Evolutionary conservation across 768 basidiomycete species (phyloP), one percentile per base, ranked within the genome.

Genomic region (Tubosaeta sp.): DNA sequence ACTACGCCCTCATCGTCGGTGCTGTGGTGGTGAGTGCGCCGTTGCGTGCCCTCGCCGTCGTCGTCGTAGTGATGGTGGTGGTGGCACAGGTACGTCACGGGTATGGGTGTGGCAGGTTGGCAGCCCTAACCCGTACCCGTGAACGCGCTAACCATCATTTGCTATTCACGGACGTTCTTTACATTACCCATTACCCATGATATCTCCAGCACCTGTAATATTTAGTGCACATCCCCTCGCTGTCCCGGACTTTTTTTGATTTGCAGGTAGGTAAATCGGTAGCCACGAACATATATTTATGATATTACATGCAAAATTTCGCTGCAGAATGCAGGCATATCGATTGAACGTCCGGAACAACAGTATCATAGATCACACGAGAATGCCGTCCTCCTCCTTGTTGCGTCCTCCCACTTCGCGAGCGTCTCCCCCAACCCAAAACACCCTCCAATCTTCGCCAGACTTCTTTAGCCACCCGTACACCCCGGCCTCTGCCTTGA

Each of bases 381-480:
- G 67, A 31, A 67, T 22, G 27, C 64, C 61, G 32, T 72, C 67
- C 12, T 68, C 69, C 29, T 70, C 70, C 6, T 67, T 67, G 25
- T 49, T 43, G 10, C 43, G 6, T 19, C 45, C 52, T 60, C 67
- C 56, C 58, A 65, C 56, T 14, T 61, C 68, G 49, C 50, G 70
- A 34, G 64, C 68, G 58, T 71, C 71, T 19, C 87, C 87, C 0
- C 90, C 90, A 10, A 91, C 70, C 90, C 90, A 93, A 63, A 92
- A 84, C 12, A 92, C 79, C 19, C 90, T 74, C 79, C 83, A 93
- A 61, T 93, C 90, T 49, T 83, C 80, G 4, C 74, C 55, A 14
- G 85, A 89, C 61, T 85, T 89, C 59, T 81, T 71, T 68, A 82
- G 76, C 89, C 90, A 91, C 0, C 80, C 89, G 64, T 92, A 93